phyloP scores from a whole-genome alignment of 129 eudicot genomes.

The Flaveria brownii region DNA sequence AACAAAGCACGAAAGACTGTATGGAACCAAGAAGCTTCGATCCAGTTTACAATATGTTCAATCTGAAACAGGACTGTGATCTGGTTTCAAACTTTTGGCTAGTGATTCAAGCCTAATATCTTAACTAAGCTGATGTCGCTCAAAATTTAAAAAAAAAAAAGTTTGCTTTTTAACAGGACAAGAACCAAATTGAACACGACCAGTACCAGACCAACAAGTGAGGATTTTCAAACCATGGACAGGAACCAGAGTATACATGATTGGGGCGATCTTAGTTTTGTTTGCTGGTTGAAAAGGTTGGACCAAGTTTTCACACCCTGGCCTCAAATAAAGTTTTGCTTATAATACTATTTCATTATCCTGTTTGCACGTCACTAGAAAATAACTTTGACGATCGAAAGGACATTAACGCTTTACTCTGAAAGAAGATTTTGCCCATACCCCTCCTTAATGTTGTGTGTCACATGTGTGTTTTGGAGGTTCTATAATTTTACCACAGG shows the following conservation, averaged over 20 bases:
- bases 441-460: neutral
- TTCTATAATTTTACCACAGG: neutral
- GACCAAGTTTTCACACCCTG: constrained; percentile 1
- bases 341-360: neutral
- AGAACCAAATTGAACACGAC: neutral
- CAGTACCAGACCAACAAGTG: neutral
- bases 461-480: neutral
- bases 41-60: neutral
- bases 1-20: neutral
- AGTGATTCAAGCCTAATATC: neutral
- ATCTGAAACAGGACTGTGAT: neutral
- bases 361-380: neutral
- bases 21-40: neutral
- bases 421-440: neutral
- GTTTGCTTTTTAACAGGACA: neutral
- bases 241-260: neutral
- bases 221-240: neutral
- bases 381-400: neutral
- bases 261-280: neutral
- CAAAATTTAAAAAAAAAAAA: neutral
- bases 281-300: neutral
- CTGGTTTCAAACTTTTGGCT: neutral
- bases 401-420: neutral
- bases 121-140: neutral
- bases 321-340: neutral